phyloP scores from a whole-genome alignment of 2,329 filamentous ascomycete genomes.

The Pseudocercospora macadamiae region DNA sequence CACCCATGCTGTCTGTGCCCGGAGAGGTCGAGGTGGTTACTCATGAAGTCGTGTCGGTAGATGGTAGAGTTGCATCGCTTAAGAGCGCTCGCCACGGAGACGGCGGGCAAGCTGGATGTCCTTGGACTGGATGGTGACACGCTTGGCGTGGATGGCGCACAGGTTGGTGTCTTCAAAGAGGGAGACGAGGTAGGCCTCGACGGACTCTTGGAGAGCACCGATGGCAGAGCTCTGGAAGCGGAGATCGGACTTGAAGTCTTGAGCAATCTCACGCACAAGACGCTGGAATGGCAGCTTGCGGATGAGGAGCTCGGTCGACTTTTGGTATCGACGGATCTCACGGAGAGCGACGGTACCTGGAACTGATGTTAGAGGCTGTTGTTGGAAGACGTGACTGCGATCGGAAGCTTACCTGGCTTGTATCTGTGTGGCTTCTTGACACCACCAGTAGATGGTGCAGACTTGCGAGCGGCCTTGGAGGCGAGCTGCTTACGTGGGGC shows the following conservation, averaged over 20 bases:
- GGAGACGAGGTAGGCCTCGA: constrained; percentile 94
- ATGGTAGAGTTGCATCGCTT: constrained; percentile 37
- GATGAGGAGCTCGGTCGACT: constrained; percentile 83
- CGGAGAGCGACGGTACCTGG: constrained; percentile 80
- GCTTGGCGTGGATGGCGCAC: constrained; percentile 94
- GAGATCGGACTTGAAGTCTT: constrained; percentile 68
- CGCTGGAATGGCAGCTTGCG: constrained; percentile 79
- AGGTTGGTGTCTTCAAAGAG: constrained; percentile 97
- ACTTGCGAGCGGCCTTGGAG: constrained; percentile 99
- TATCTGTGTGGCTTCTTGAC: constrained; percentile 61
- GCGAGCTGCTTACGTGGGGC: constrained; percentile 92
- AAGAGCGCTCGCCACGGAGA: constrained; percentile 59
- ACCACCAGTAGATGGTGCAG: constrained; percentile 87
- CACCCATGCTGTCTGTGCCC: constrained; percentile 31
- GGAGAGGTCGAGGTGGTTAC: constrained; percentile 36
- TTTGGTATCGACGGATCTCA: constrained; percentile 91
- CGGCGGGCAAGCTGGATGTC: constrained; percentile 86
- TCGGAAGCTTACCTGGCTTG: constrained; percentile 50
- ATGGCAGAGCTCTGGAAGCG: constrained; percentile 97
- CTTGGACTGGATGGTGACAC: constrained; percentile 89
- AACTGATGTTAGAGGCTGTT: constrained; percentile 30
- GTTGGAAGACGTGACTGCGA: constrained; percentile 14
- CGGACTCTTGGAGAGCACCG: constrained; percentile 87
- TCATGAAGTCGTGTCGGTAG: constrained; percentile 27
- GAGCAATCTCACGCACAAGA: constrained; percentile 76